These are phyloP conservation scores for Rhodotorula sp. DNA, from an alignment of 1,284 basidiomycete species.

Conservation along the genomic window DNA sequence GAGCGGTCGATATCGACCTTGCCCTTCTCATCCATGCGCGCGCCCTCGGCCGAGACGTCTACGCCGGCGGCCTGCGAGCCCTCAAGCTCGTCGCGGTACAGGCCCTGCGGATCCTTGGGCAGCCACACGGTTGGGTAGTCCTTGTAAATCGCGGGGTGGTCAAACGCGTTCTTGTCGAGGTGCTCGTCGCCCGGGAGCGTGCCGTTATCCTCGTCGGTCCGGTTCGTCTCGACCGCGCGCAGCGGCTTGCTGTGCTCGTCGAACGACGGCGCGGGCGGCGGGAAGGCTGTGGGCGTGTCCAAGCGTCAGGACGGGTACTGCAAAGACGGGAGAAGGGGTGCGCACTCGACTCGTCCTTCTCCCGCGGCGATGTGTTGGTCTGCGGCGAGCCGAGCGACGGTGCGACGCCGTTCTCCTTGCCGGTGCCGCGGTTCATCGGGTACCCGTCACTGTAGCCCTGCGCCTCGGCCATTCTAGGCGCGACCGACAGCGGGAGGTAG, in stretches of 20 bases:
- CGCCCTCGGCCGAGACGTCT: conserved; percentile 36
- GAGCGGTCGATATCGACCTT: conserved; percentile 31
- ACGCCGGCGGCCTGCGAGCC: conserved; percentile 51
- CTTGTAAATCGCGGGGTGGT: conserved; percentile 45
- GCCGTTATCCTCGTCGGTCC: background rate
- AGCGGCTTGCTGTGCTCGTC: conserved; percentile 13
- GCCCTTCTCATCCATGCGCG: conserved; percentile 41
- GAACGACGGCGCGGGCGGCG: conserved; percentile 66
- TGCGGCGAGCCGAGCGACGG: conserved; percentile 7
- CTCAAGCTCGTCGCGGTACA: conserved; percentile 65
- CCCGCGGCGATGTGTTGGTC: conserved; percentile 40
- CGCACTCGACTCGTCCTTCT: conserved; percentile 40
- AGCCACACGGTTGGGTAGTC: conserved; percentile 73
- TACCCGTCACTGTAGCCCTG: conserved; percentile 50
- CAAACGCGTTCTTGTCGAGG: conserved; percentile 42
- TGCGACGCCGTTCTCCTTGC: background rate
- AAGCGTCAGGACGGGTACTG: background rate
- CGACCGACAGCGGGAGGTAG: conserved; percentile 44
- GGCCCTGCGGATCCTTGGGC: conserved; percentile 67
- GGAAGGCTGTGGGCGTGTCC: conserved; percentile 59
- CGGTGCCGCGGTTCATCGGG: conserved; percentile 62
- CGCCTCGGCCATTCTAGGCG: conserved; percentile 27
- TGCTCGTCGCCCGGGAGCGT: conserved; percentile 32
- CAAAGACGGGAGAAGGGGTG: too few relatives aligned
- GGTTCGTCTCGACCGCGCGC: conserved; percentile 9